Base-by-base conservation (phyloP, 2,329 filamentous ascomycete species). In the Periconia sp. region DNA sequence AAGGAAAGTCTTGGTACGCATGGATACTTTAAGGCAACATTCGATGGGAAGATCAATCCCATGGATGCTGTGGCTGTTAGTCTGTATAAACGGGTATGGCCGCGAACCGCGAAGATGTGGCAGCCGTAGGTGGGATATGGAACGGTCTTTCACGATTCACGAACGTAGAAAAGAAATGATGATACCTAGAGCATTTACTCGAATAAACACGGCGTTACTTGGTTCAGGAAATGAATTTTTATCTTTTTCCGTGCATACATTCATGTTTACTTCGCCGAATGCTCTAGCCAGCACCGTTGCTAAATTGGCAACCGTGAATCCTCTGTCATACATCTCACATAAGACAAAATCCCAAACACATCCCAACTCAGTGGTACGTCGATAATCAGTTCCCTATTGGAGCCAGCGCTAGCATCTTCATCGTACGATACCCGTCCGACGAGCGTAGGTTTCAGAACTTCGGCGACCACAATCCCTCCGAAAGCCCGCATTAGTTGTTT, bases 21-120 rank as follows among this genome's bases (percentile, higher is more conserved):
- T 75, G 94, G 94, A n/a, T 99, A 99, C 79, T 97, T 97, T 84
- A 99, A 99, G 82, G 94, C 94, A 13, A 97, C 89, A 1, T 99
- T 99, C 77, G 95, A 99, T 73, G 91, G 88, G 13, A 90, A 89
- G 71, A 93, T 99, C 73, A 97, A 97, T 74, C 92, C 94, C 1
- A 90, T 97, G 77, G 94, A 99, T 76, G 87, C 92, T 2, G 86
- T 99, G 45, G 94, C 91, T 47, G 89, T 97, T 58, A 96, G 91
- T 65, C 55, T 81, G 54, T 81, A 80, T 55, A 82, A 82, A 74
- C 62, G 79, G 45, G 77, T 81, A 2, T 81, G 77, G 75, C 94
- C 94, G 8, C 82, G 92, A 54, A 81, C 81, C 58, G 86, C 91
- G 17, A 74, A 66, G 57, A 67, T 75, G 54, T 77, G 81, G 78